These are phyloP conservation scores for Cronartium ribicola DNA, from an alignment of 1,284 basidiomycete species.

Conservation along the genomic window DNA sequence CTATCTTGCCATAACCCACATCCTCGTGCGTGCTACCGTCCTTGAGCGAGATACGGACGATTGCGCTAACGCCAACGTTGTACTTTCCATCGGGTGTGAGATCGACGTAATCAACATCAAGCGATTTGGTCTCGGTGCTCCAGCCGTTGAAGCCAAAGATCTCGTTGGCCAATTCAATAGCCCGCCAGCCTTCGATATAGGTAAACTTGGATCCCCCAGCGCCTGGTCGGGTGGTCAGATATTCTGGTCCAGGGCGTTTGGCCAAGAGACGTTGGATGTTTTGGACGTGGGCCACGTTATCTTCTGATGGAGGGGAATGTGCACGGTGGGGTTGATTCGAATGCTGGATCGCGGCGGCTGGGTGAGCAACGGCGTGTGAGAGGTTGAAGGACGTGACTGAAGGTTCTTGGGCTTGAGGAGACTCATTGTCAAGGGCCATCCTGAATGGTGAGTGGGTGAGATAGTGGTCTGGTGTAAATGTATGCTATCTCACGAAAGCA, in stretches of 20 bases:
- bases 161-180: slow-evolving; percentile 93
- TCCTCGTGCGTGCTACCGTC: slow-evolving; percentile 92
- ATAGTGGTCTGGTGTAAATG: background rate
- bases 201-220: slow-evolving; percentile 68
- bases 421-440: no score
- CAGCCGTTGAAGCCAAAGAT: slow-evolving; percentile 98
- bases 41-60: slow-evolving; percentile 77
- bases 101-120: slow-evolving; percentile 64
- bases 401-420: background rate
- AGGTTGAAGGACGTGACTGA: slow-evolving; percentile 4
- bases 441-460: no score
- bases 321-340: background rate
- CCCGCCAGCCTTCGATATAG: slow-evolving; percentile 96
- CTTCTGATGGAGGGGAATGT: slow-evolving; percentile 5
- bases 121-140: slow-evolving; percentile 74
- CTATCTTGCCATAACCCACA: slow-evolving; percentile 79
- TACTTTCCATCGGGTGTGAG: slow-evolving; percentile 54
- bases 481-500: no score
- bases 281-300: background rate
- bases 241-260: slow-evolving; percentile 34
- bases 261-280: slow-evolving; percentile 19
- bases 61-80: slow-evolving; percentile 74
- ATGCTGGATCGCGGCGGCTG: background rate
- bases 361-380: slow-evolving; percentile 7
- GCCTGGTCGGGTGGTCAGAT: slow-evolving; percentile 17